Evolutionary conservation across 2,329 filamentous ascomycete genomes (phyloP), one percentile per base, ranked within the genome.

Genomic region (Penicillium sp.): DNA sequence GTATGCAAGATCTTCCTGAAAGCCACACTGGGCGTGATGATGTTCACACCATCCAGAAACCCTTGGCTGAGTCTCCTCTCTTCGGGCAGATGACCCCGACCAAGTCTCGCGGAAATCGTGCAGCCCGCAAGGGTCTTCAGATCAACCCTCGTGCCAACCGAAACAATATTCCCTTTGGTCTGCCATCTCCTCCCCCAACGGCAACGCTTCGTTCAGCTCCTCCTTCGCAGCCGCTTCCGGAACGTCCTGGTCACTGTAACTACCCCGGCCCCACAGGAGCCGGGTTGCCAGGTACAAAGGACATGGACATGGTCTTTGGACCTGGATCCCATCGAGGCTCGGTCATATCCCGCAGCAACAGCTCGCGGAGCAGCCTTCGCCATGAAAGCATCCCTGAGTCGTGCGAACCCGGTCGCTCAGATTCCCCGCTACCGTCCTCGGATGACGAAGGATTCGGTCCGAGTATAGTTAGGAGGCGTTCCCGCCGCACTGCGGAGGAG

Each of bases 401-500:
- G 10, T 37, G 45, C 7, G 43, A 50, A 9, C 40, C 33, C 13
- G 36, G 36, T 25, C 53, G 50, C n/a, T 47, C 58, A 2, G 58
- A 62, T 17, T 65, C 60, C 4, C 62, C 64, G 7, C 45, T 69
- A 7, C 61, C 64, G n/a, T 68, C 65, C 20, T 69, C 65, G 0
- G 66, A 69, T 23, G 65, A 69, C 8, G 66, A 69, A 39, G 54
- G 57, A n/a, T 54, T 59, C 20, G 53, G 51, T 8, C 51, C 44
- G 1, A 39, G 33, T 13, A 27, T 40, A 11, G 47, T 43, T 6
- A 27, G 35, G n/a, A 28, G 39, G 16, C 41, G 36, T 6, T 15
- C 47, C 10, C 50, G 39, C 2, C 43, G 46, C 9, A 19, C 39
- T 29, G 40, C 32, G 39, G 51, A 47, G 30, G 53, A 46, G 18